Evolutionary conservation across 2,329 filamentous ascomycete genomes (phyloP).

Genomic region (Scopulariopsis brevicaulis): DNA sequence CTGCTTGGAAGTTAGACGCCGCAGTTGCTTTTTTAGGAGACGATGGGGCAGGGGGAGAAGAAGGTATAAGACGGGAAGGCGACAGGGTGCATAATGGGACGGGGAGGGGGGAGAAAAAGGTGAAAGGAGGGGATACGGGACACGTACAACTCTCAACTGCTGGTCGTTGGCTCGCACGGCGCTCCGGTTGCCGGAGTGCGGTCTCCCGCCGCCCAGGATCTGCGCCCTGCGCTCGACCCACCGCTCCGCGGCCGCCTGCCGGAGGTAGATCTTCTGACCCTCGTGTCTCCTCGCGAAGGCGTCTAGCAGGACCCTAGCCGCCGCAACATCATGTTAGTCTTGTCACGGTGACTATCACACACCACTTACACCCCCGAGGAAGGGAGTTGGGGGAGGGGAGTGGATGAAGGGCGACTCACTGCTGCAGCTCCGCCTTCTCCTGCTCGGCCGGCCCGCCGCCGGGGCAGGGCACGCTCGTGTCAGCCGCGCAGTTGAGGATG

Average conservation of each 20-base stretch:
- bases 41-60: background rate
- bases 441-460: slow-evolving; percentile 47
- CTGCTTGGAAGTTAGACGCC: slow-evolving; percentile 20
- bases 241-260: slow-evolving; percentile 46
- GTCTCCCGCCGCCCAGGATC: slow-evolving; percentile 39
- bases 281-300: slow-evolving; percentile 51
- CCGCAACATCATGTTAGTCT: slow-evolving; percentile 2
- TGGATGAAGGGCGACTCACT: slow-evolving; percentile 27
- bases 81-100: no score
- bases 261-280: slow-evolving; percentile 52
- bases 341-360: no score
- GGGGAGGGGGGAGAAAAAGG: background rate
- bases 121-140: no score
- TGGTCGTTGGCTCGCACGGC: slow-evolving; percentile 43
- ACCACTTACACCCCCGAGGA: background rate
- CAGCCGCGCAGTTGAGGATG: slow-evolving; percentile 53
- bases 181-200: slow-evolving; percentile 31
- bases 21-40: background rate
- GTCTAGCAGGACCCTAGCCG: slow-evolving; percentile 39
- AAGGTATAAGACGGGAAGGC: no score
- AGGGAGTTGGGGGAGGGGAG: background rate
- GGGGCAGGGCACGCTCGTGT: slow-evolving; percentile 43
- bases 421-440: slow-evolving; percentile 48
- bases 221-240: slow-evolving; percentile 45
- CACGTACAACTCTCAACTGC: slow-evolving; percentile 44